Evolutionary conservation across 768 basidiomycete species (phyloP).

Genomic region (Boletus rufocinnamomeus): DNA sequence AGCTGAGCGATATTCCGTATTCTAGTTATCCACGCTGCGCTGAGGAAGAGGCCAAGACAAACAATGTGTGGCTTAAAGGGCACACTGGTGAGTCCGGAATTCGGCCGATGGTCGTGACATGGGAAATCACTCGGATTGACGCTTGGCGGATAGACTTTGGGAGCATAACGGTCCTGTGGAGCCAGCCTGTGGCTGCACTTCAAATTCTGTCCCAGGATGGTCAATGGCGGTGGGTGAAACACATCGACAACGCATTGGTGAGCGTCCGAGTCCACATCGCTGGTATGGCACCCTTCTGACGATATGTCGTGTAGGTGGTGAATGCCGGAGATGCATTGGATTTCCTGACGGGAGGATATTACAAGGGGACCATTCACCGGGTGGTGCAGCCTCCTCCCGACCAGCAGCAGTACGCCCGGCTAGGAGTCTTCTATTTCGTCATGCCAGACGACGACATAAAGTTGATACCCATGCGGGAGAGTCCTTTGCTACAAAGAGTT

Average conservation of each 20-base stretch:
- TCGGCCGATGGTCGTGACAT: no score
- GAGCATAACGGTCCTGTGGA: constrained; percentile 58
- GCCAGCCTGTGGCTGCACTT: constrained; percentile 59
- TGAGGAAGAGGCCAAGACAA: constrained; percentile 52
- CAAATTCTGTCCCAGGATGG: constrained; percentile 57
- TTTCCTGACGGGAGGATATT: constrained; percentile 61
- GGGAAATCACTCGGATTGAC: background rate
- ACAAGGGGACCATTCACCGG: constrained; percentile 60
- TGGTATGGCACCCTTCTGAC: background rate
- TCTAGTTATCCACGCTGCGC: constrained; percentile 50
- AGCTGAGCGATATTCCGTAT: background rate
- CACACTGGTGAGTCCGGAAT: constrained; percentile 46
- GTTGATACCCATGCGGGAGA: constrained; percentile 47
- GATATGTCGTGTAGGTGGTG: constrained; percentile 44
- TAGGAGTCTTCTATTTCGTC: constrained; percentile 61
- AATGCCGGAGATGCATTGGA: constrained; percentile 63
- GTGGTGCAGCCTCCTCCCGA: constrained; percentile 60
- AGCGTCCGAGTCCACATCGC: background rate
- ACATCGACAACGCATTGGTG: constrained; percentile 60
- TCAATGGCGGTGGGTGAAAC: constrained; percentile 58
- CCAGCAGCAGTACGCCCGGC: constrained; percentile 49
- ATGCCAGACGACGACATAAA: constrained; percentile 52
- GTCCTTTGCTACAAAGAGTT: constrained; percentile 48
- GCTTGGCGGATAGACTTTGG: constrained; percentile 45
- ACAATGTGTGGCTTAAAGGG: constrained; percentile 61